Evolutionary conservation across 805 yeast species (phyloP).

Genomic region (Myxozyma lipomycoides): DNA sequence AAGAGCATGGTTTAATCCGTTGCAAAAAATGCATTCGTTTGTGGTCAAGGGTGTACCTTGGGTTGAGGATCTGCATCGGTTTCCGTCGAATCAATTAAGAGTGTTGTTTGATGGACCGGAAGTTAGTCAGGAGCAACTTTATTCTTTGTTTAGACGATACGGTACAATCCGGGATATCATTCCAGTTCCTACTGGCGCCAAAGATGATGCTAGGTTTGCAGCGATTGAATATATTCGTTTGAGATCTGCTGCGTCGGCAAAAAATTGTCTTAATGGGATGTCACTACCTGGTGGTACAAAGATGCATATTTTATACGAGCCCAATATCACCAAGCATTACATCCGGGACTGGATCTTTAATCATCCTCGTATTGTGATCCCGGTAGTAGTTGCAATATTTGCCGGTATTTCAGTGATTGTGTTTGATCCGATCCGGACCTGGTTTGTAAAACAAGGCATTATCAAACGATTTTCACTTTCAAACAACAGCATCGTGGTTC

Average conservation of each 20-base stretch:
- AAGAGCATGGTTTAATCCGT: constrained; percentile 39
- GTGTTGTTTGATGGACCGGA: constrained; percentile 65
- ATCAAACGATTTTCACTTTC: constrained; percentile 38
- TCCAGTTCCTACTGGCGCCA: constrained; percentile 49
- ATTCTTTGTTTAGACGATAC: constrained; percentile 77
- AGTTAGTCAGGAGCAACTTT: constrained; percentile 75
- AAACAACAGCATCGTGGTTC: constrained; percentile 30
- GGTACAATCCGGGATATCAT: constrained; percentile 75
- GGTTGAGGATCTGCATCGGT: constrained; percentile 87
- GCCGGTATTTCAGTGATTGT: constrained; percentile 80
- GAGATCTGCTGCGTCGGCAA: constrained; percentile 76
- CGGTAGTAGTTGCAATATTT: constrained; percentile 68
- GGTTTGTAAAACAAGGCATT: constrained; percentile 69
- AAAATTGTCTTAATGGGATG: constrained; percentile 85
- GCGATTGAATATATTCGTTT: constrained; percentile 52
- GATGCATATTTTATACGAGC: constrained; percentile 70
- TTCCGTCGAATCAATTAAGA: constrained; percentile 59
- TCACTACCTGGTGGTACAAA: constrained; percentile 50
- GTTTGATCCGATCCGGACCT: constrained; percentile 90
- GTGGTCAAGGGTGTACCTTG: constrained; percentile 91
- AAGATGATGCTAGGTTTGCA: constrained; percentile 50
- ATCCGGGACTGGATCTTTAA: constrained; percentile 56
- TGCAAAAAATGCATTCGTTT: constrained; percentile 53
- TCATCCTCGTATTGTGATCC: constrained; percentile 81
- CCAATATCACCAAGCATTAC: constrained; percentile 49